A percentile compares a stretch with the other conserved stretches of the same genome.
Evolutionary conservation across 257 asterid species (phyloP).

Genomic region (Avicennia marina): DNA sequence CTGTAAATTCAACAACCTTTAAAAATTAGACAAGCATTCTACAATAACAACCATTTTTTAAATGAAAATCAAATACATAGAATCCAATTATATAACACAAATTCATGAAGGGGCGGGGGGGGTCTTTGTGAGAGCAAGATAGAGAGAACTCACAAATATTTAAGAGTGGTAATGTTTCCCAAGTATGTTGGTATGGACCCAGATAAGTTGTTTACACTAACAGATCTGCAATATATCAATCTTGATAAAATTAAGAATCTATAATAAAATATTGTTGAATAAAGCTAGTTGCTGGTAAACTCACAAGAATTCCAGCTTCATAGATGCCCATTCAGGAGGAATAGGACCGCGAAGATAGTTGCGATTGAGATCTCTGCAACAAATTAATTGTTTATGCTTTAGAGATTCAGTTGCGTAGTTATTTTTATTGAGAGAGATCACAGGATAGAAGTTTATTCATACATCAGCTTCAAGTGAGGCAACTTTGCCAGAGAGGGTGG

Average conservation of each 20-base stretch:
- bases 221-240: slow-evolving; percentile 26
- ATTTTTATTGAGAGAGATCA: not conserved
- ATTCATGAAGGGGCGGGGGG: too few species aligned
- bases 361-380: slow-evolving; percentile 44
- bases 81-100: too few species aligned
- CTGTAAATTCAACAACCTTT: slow-evolving; percentile 24
- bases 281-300: slow-evolving; percentile 9
- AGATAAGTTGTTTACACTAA: slow-evolving; percentile 46
- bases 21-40: not conserved
- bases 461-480: not conserved
- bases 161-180: slow-evolving; percentile 48
- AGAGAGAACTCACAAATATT: slow-evolving; percentile 27
- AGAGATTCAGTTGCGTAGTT: not conserved
- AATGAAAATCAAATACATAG: slow-evolving; percentile 10
- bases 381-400: not conserved
- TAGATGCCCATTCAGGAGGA: slow-evolving; percentile 60
- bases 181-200: slow-evolving; percentile 52
- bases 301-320: slow-evolving; percentile 40
- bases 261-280: not conserved
- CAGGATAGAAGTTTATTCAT: not conserved
- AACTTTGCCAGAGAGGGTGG: not conserved
- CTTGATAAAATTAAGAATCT: not conserved
- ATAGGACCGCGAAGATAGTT: slow-evolving; percentile 59
- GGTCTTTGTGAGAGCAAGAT: too few species aligned
- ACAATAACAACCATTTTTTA: not conserved